Conservation (phyloP, 345 rosid genomes). For the Linum lewisii region DNA sequence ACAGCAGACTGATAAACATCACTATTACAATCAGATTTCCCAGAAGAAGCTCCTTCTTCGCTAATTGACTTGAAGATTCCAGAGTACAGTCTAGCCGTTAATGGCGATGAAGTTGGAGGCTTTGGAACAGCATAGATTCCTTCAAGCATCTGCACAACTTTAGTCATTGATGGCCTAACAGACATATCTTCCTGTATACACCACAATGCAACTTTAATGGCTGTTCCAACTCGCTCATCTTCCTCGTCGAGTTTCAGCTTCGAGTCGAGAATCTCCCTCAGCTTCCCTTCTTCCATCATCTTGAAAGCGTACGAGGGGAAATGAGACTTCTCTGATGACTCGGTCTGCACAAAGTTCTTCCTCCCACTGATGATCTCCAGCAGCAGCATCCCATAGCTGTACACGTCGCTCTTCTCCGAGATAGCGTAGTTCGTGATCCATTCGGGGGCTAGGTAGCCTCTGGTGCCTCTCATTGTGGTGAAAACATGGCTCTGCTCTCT, state of each 20-base stretch:
- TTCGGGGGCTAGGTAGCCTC: constrained; percentile 91
- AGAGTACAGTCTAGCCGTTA: constrained; percentile 50
- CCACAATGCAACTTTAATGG: constrained; percentile 80
- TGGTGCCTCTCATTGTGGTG: constrained; percentile 81
- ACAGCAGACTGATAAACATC: constrained; percentile 65
- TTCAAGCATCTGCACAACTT: constrained; percentile 94
- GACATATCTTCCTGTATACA: constrained; percentile 88
- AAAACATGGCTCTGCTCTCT: constrained; percentile 90
- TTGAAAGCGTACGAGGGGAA: constrained; percentile 83
- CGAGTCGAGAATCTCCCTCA: constrained; percentile 56
- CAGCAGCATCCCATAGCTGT: constrained; percentile 82
- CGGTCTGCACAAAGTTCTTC: constrained; percentile 53
- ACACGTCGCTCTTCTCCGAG: constrained; percentile 90
- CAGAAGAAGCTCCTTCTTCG: constrained; percentile 65
- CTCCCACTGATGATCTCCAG: constrained; percentile 86
- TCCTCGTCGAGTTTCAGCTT: constrained; percentile 29
- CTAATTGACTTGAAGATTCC: constrained; percentile 34
- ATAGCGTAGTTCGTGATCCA: constrained; percentile 94
- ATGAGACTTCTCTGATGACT: constrained; percentile 65
- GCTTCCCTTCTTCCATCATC: constrained; percentile 86
- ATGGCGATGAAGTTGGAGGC: constrained; percentile 56
- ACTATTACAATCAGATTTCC: constrained; percentile 60
- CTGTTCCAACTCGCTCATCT: constrained; percentile 40
- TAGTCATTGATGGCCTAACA: constrained; percentile 70
- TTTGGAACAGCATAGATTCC: constrained; percentile 49